Percentiles rank a stretch among this genome's conserved stretches.
phyloP scores from a whole-genome alignment of 2,329 filamentous ascomycete genomes.

The Fusarium udum region DNA sequence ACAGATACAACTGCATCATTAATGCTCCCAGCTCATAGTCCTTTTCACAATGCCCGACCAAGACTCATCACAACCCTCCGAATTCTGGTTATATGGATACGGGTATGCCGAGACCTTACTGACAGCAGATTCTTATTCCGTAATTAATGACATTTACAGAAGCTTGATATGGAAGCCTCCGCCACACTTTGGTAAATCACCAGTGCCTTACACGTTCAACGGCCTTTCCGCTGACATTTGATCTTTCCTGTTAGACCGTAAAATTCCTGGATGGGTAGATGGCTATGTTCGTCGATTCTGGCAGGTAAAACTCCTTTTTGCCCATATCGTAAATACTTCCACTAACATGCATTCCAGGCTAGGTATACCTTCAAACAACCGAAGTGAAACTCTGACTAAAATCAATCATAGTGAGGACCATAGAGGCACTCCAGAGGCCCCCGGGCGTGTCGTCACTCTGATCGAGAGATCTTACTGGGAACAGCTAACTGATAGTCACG shows the following conservation, averaged over 20 bases:
- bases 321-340: not conserved
- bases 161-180: conserved; percentile 99
- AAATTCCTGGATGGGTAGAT: conserved; percentile 88
- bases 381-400: not conserved
- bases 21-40: conserved; percentile 9
- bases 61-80: conserved; percentile 52
- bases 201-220: conserved; percentile 3
- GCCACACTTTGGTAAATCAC: conserved; percentile 92
- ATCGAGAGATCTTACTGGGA: conserved; percentile 88
- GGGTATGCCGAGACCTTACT: conserved; percentile 66
- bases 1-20: conserved; percentile 12
- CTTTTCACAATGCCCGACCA: conserved; percentile 50
- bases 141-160: conserved; percentile 51
- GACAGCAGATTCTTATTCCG: conserved; percentile 8
- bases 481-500: conserved; percentile 74
- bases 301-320: conserved; percentile 74
- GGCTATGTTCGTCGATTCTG: conserved; percentile 97
- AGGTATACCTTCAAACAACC: conserved; percentile 42
- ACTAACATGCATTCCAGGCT: conserved; percentile 41
- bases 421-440: conserved; percentile 85
- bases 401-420: conserved; percentile 79
- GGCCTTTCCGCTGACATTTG: conserved; percentile 1
- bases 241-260: conserved; percentile 69
- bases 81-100: conserved; percentile 98
- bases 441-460: conserved; percentile 91